Evolutionary conservation across 345 rosid species (phyloP).

Genomic region (Eucalyptus victrix): DNA sequence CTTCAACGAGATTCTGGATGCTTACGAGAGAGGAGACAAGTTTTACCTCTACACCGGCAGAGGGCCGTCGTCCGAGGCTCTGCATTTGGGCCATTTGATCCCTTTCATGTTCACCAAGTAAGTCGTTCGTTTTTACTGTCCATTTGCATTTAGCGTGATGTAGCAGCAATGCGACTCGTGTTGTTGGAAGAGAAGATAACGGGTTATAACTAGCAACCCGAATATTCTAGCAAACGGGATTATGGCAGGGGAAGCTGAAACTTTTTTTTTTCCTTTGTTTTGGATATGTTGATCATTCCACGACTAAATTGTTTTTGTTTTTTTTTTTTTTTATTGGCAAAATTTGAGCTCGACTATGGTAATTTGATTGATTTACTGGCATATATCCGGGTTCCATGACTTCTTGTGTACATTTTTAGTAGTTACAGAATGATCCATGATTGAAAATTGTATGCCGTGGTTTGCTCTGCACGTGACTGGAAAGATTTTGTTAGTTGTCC

Average conservation of each 20-base stretch:
- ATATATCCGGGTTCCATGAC: background rate
- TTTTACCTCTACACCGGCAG: conserved; percentile 89
- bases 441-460: background rate
- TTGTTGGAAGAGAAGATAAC: background rate
- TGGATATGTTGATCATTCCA: background rate
- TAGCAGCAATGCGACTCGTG: background rate
- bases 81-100: conserved; percentile 85
- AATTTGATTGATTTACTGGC: background rate
- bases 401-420: background rate
- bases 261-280: background rate
- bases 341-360: background rate
- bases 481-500: background rate
- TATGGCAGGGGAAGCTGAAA: background rate
- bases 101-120: conserved; percentile 98
- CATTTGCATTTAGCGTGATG: background rate
- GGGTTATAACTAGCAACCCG: background rate
- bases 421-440: background rate
- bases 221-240: background rate
- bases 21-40: conserved; percentile 69
- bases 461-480: background rate
- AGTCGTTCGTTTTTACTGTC: background rate
- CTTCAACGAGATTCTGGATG: conserved; percentile 66
- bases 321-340: background rate
- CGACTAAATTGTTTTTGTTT: background rate
- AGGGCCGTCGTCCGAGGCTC: conserved; percentile 93